A percentile compares a stretch with the other conserved stretches of the same genome.
Evolutionary conservation across 306 rosid genomes (phyloP).

Genomic region (Acacia melanoxylon): DNA sequence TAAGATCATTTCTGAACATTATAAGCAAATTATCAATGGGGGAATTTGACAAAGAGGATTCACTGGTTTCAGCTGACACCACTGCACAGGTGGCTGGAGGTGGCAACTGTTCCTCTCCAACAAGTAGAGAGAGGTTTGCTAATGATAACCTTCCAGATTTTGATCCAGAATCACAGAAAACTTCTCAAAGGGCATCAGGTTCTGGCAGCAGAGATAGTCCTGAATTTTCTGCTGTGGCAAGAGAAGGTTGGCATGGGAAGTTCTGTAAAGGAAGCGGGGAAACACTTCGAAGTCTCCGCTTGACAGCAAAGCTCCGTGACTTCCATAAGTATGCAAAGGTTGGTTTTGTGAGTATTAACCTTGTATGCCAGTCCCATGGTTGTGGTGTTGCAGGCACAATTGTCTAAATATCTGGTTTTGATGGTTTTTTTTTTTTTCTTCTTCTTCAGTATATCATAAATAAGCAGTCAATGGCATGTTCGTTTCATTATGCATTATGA

Average conservation of each 20-base stretch:
- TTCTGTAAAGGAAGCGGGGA: slow-evolving; percentile 74
- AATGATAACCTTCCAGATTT: slow-evolving; percentile 65
- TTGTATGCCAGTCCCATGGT: slow-evolving; percentile 16
- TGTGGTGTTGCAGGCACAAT: slow-evolving; percentile 4
- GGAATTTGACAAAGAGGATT: slow-evolving; percentile 84
- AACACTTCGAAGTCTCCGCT: slow-evolving; percentile 66
- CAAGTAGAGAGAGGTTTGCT: slow-evolving; percentile 56
- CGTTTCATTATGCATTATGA: slow-evolving; percentile 14
- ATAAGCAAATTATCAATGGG: slow-evolving; percentile 62
- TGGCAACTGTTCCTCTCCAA: slow-evolving; percentile 46
- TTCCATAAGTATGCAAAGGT: slow-evolving; percentile 90
- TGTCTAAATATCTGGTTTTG: slow-evolving; percentile 7
- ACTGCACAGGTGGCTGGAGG: slow-evolving; percentile 48
- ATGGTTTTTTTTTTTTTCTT: not conserved
- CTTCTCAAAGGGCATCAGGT: slow-evolving; percentile 51
- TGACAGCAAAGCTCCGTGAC: slow-evolving; percentile 92
- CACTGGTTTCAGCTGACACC: slow-evolving; percentile 51
- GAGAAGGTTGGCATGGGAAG: slow-evolving; percentile 80
- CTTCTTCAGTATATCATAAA: not conserved
- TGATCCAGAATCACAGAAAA: slow-evolving; percentile 71
- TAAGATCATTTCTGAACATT: slow-evolving; percentile 71
- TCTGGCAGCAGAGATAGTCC: slow-evolving; percentile 58
- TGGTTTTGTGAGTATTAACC: slow-evolving; percentile 27
- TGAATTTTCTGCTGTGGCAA: slow-evolving; percentile 56
- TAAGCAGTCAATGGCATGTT: slow-evolving; percentile 3